Evolutionary conservation across 257 asterid genomes (phyloP), one percentile per base, ranked within the genome.

Genomic region (Gentiana dahurica): DNA sequence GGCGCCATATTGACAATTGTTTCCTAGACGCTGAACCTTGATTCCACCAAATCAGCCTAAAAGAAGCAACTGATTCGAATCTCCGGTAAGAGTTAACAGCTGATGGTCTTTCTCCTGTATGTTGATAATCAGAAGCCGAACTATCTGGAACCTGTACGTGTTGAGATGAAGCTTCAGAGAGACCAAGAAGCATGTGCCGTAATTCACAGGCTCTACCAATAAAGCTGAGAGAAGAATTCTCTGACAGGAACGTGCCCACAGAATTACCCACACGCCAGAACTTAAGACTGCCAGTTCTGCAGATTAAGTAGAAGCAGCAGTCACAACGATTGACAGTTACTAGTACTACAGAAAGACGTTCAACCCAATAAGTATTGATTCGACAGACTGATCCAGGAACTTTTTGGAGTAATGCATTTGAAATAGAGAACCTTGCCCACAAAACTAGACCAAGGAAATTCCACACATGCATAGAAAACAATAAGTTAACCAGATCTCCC

Each of bases 211-310:
- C 90, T 75, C 72, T 78, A 49, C 71, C 76, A 59, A 79, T 66
- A 78, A 73, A 68, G 61, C 68, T 66, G 77, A 75, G 58, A 34
- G 77, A 77, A 66, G 63, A 66, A 68, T 80, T 90, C 51, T 96
- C 79, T 65, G 98, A 94, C 54, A 91, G 73, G 77, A 91, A 91
- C 45, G 97, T 73, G 62, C 97, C 95, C 70, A 72, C 54, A 41
- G 94, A 80, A 81, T 91, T 91, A 69, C 85, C 94, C 77, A 83
- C 95, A 54, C 98, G 89, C 98, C 98, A 91, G 74, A 91, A 85
- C 53, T 92, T 92, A 79, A 87, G 66, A 64, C 70, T 61, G 66
- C 85, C 73, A 61, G 50, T 66, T 73, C 97, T 91, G 71, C 15
- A 58, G 43, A 73, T 71, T 53, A 62, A 60, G 36, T 59, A 57